phyloP scores from a whole-genome alignment of 441 rosid species.

The Gossypium lobatum region DNA sequence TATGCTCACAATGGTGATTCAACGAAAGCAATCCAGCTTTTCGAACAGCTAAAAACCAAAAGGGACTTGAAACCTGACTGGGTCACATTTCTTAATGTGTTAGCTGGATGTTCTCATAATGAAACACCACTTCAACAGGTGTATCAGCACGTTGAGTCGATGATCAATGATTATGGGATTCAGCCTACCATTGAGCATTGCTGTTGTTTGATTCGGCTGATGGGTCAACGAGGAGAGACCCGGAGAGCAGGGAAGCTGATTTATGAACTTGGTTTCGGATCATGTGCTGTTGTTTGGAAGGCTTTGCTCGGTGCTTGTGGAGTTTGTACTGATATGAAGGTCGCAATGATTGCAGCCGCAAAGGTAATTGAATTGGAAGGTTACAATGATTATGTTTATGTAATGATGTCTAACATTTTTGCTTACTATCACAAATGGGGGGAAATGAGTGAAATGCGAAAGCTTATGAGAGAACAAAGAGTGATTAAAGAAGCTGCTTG shows the following conservation, averaged over 20 bases:
- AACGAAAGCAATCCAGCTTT: slow-evolving; percentile 27
- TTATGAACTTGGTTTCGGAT: slow-evolving; percentile 33
- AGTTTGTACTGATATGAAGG: slow-evolving; percentile 30
- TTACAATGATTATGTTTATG: slow-evolving; percentile 38
- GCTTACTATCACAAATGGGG: slow-evolving; percentile 46
- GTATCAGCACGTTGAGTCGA: slow-evolving; percentile 33
- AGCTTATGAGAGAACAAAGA: slow-evolving; percentile 42
- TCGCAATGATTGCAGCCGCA: slow-evolving; percentile 32
- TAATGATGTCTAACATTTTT: slow-evolving; percentile 42
- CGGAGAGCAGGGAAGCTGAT: slow-evolving; percentile 30
- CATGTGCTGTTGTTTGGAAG: slow-evolving; percentile 38
- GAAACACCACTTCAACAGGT: slow-evolving; percentile 28
- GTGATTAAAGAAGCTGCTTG: slow-evolving; percentile 39
- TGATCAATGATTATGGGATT: slow-evolving; percentile 42
- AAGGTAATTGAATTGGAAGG: slow-evolving; percentile 39
- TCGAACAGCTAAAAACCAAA: slow-evolving; percentile 27
- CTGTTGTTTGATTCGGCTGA: slow-evolving; percentile 42
- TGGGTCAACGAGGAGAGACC: slow-evolving; percentile 41
- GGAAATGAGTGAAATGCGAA: slow-evolving; percentile 34
- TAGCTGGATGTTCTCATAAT: slow-evolving; percentile 45
- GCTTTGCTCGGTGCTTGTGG: slow-evolving; percentile 52
- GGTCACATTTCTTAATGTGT: slow-evolving; percentile 46
- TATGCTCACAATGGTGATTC: slow-evolving; percentile 48
- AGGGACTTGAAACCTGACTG: slow-evolving; percentile 36
- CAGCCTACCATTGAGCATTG: slow-evolving; percentile 46